phyloP scores from a whole-genome alignment of 2,329 filamentous ascomycete genomes.

The Calonectria hawksworthii region DNA sequence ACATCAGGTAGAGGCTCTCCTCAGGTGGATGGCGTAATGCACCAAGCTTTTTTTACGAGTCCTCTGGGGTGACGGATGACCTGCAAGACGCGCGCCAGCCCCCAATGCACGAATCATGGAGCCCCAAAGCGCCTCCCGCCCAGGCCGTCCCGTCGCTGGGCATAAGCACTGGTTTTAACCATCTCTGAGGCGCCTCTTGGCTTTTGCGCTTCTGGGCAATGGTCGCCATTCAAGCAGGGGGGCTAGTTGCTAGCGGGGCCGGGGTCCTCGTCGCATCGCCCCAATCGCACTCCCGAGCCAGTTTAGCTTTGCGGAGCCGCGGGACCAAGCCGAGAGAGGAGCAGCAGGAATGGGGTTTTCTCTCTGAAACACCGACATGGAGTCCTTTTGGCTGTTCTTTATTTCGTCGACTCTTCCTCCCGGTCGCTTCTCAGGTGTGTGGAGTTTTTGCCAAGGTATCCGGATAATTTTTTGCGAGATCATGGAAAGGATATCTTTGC shows the following conservation, averaged over 20 bases:
- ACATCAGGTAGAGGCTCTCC: not conserved
- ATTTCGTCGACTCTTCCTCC: not conserved
- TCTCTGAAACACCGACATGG: conserved; percentile 24
- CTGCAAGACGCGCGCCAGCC: not conserved
- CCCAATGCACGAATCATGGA: not conserved
- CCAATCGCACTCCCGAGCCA: conserved; percentile 27
- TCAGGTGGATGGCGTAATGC: not conserved
- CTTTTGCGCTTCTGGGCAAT: not conserved
- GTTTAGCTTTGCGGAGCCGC: conserved; percentile 31
- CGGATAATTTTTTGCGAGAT: not conserved
- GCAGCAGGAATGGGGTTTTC: conserved; percentile 16
- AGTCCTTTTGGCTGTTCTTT: not conserved
- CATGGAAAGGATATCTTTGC: not conserved
- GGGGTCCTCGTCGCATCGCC: conserved; percentile 14
- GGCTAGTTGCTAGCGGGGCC: not conserved
- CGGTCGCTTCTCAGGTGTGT: conserved; percentile 3
- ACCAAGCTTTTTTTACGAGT: not conserved
- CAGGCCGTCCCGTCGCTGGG: not conserved
- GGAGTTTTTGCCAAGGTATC: conserved; percentile 5
- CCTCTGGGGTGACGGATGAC: not conserved
- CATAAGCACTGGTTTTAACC: conserved; percentile 6
- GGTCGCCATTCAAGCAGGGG: not conserved
- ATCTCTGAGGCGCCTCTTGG: not conserved
- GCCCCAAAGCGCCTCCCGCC: not conserved
- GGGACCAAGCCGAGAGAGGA: conserved; percentile 21